Evolutionary conservation across 345 rosid genomes (phyloP).

Genomic region (Sapria himalayana): DNA sequence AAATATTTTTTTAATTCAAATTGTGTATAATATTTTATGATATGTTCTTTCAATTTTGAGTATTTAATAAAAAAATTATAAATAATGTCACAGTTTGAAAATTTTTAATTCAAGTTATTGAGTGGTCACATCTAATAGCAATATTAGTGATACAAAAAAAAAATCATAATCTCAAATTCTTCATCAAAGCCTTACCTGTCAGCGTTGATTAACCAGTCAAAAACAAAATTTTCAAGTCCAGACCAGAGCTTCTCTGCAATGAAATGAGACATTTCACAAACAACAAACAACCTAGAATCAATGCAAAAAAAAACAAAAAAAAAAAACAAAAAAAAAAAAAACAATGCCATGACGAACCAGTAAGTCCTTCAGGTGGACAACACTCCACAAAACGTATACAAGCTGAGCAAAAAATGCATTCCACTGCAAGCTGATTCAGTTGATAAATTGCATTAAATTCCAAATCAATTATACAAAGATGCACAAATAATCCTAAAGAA

Average conservation of each 20-base stretch:
- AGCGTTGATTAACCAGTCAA: conserved; percentile 95
- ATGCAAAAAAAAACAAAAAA: conserved; percentile 6
- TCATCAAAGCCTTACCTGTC: conserved; percentile 41
- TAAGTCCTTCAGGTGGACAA: conserved; percentile 96
- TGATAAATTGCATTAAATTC: conserved; percentile 9
- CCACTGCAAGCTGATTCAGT: conserved; percentile 79
- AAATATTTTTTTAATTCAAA: no score
- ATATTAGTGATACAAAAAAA: no score
- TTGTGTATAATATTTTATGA: no score
- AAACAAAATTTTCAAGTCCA: conserved; percentile 96
- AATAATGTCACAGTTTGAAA: no score
- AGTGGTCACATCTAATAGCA: no score
- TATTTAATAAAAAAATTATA: no score
- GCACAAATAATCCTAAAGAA: neutral
- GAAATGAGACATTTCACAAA: no score
- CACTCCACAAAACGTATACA: conserved; percentile 95
- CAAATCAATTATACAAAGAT: conserved; percentile 6
- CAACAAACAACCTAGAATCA: conserved; percentile 8
- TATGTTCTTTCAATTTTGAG: no score
- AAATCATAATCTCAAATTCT: conserved; percentile 7
- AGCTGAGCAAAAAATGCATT: conserved; percentile 98
- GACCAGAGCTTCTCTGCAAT: conserved; percentile 94
- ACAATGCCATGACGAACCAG: conserved; percentile 32
- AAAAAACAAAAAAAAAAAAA: conserved; percentile 8
- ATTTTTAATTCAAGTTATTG: no score